Evolutionary conservation across 1,284 basidiomycete species (phyloP).

Genomic region (Puccinia sorghi): DNA sequence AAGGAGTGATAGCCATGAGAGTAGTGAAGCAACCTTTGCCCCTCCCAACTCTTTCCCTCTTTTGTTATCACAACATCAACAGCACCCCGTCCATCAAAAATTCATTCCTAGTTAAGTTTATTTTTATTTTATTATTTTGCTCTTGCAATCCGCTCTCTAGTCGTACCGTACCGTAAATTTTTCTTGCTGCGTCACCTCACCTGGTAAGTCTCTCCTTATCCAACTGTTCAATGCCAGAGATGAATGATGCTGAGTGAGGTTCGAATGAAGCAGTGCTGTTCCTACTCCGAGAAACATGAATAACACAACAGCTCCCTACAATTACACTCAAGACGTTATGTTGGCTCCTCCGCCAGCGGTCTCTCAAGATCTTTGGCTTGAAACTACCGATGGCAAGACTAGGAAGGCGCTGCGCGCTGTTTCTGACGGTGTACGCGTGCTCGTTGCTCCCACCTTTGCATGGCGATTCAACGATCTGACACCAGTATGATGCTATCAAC

Average conservation of each 20-base stretch:
- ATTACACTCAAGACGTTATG: background rate
- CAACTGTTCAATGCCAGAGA: background rate
- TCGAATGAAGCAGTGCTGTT: too few species aligned
- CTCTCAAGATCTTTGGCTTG: conserved; percentile 38
- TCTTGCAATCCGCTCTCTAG: background rate
- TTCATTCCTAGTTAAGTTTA: too few species aligned
- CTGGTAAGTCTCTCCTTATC: background rate
- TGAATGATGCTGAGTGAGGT: too few species aligned
- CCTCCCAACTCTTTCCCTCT: background rate
- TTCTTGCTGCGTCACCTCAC: conserved; percentile 1
- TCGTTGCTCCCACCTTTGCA: background rate
- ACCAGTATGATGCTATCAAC: background rate
- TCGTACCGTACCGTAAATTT: background rate
- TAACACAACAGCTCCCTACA: background rate
- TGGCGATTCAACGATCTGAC: too few species aligned
- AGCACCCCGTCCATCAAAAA: background rate
- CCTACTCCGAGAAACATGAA: conserved; percentile 1
- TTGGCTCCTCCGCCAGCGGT: conserved; percentile 22
- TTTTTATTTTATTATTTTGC: background rate
- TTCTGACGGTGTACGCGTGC: conserved; percentile 31
- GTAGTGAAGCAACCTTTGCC: background rate
- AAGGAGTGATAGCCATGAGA: background rate
- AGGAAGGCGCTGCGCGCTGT: conserved; percentile 37
- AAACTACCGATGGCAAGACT: conserved; percentile 36
- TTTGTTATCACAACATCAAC: background rate